Evolutionary conservation across 2,329 filamentous ascomycete genomes (phyloP).

Genomic region (Epichloe festucae): DNA sequence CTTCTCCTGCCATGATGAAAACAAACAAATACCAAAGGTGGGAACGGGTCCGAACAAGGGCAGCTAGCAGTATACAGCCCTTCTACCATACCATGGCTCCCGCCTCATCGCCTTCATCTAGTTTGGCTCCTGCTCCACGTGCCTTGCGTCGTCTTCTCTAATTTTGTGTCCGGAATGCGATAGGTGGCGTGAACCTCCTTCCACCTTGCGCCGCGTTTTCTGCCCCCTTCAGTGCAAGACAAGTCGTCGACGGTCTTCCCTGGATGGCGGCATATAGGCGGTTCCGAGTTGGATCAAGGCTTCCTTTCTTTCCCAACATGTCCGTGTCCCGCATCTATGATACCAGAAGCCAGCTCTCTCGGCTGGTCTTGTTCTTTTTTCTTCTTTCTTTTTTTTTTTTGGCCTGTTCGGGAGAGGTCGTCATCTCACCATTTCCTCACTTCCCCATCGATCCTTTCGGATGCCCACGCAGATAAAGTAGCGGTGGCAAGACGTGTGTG

Average conservation of each 20-base stretch:
- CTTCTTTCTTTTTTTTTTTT: neutral
- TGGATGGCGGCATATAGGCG: too few species aligned
- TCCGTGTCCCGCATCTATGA: too few species aligned
- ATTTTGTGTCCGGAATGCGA: neutral
- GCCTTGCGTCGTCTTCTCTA: conserved; percentile 2
- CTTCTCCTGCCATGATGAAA: neutral
- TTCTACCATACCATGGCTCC: too few species aligned
- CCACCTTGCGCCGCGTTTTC: neutral
- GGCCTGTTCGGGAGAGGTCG: neutral
- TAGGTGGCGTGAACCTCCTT: too few species aligned
- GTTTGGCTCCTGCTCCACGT: neutral
- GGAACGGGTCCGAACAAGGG: neutral
- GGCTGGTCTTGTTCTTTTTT: neutral
- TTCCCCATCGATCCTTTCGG: neutral
- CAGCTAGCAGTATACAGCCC: neutral
- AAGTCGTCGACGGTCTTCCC: neutral
- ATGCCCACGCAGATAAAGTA: neutral
- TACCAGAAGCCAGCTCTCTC: neutral
- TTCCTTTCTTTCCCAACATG: too few species aligned
- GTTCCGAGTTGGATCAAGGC: too few species aligned
- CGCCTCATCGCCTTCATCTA: neutral
- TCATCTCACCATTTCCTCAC: neutral
- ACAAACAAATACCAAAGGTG: neutral
- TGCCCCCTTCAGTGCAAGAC: neutral
- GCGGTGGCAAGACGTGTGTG: neutral